Evolutionary conservation across 345 rosid species (phyloP), one percentile per base, ranked within the genome.

Genomic region (Brassica napus): DNA sequence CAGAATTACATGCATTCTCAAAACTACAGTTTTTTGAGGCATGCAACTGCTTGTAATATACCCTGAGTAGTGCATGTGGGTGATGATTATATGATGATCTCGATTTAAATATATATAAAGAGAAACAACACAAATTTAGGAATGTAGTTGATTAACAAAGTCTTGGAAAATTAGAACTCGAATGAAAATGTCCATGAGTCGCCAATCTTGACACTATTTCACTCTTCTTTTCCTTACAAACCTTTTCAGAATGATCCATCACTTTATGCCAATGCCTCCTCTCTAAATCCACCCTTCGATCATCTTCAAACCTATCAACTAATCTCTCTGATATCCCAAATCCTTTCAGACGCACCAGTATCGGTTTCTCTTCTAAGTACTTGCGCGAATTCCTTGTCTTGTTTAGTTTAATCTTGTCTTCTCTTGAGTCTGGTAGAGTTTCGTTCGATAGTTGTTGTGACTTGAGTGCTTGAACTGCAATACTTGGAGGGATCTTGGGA

Each of bases 401-500:
- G 73, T 30, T 78, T 28, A 14, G 47, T 59, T 47, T 80, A 4
- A 1, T 8, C 54, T 66, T 69, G 72, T 80, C 83, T 30, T 75
- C 79, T 69, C 68, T 75, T 8, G 72, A 75, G n/a, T 16, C 30
- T 10, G 67, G 72, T 63, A 1, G 68, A 37, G 63, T 11, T 66
- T 65, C 63, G 58, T 81, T n/a, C 68, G 75, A 54, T 79, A 66
- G 5, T 23, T 81, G 71, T 80, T 90, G 93, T 6, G 90, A 87
- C 74, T 75, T 86, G 52, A 92, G 92, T 72, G 97, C 95, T 72
- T 89, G 79, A 34, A 92, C 83, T 11, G 97, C 79, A 16, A 86
- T 60, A 60, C 76, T 84, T 58, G 97, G 97, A n/a, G 97, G 91
- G 76, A 90, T 89, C 79, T 87, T 90, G 0, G 92, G 97, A 61